A percentile compares a stretch with the other conserved stretches of the same genome.
These are phyloP conservation scores for Globisporangium recalcitrans DNA, from an alignment of 352 stramenopile species.

Conservation along the genomic window DNA sequence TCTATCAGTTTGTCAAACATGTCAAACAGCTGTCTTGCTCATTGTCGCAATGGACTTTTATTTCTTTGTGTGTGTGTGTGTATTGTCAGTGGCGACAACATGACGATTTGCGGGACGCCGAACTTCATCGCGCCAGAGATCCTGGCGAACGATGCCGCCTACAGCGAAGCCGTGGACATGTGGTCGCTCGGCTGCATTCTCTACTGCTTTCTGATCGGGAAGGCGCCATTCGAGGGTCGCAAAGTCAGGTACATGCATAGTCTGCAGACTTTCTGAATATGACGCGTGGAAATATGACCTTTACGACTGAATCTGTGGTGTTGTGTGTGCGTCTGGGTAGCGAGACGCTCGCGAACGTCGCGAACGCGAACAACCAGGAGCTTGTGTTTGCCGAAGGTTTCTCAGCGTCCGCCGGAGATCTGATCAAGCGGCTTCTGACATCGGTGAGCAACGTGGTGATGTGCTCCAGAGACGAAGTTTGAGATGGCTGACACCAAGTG, in stretches of 20 bases:
- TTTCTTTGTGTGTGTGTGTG: constrained; percentile 6
- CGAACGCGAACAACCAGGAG: constrained; percentile 33
- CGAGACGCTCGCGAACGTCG: constrained; percentile 70
- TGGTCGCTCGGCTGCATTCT: constrained; percentile 83
- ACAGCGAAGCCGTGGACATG: constrained; percentile 64
- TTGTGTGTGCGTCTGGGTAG: constrained; percentile 24
- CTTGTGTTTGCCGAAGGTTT: constrained; percentile 51
- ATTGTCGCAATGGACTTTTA: too few relatives aligned
- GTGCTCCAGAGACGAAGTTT: background rate
- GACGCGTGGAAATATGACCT: too few relatives aligned
- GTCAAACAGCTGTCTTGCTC: background rate
- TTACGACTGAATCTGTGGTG: background rate
- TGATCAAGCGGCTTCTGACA: constrained; percentile 61
- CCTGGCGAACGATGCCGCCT: constrained; percentile 33
- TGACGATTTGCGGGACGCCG: constrained; percentile 73
- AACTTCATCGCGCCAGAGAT: constrained; percentile 84
- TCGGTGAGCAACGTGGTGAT: constrained; percentile 18
- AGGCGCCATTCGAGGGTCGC: constrained; percentile 64
- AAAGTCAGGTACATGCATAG: constrained; percentile 55
- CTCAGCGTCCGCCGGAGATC: constrained; percentile 42
- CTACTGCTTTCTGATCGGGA: constrained; percentile 59
- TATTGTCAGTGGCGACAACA: constrained; percentile 36
- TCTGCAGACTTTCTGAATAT: too few relatives aligned
- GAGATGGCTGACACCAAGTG: background rate
- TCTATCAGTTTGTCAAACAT: background rate